Evolutionary conservation across 805 yeast genomes (phyloP).

Genomic region (Candida ponderosae): DNA sequence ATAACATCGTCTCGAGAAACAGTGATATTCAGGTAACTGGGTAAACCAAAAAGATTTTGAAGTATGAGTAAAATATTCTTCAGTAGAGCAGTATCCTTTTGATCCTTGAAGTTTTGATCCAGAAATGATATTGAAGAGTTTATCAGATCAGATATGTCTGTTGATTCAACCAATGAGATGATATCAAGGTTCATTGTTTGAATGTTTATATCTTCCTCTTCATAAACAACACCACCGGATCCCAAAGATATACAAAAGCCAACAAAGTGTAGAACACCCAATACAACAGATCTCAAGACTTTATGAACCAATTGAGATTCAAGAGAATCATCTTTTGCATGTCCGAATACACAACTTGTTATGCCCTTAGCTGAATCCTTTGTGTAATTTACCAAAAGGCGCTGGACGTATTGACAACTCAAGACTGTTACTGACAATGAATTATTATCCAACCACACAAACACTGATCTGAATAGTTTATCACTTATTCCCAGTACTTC

Average conservation of each 20-base stretch:
- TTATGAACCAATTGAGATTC: constrained; percentile 32
- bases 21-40: constrained; percentile 8
- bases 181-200: constrained; percentile 50
- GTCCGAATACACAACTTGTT: constrained; percentile 2
- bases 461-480: constrained; percentile 42
- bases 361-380: constrained; percentile 12
- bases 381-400: constrained; percentile 36
- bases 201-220: constrained; percentile 70
- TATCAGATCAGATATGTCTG: constrained; percentile 20
- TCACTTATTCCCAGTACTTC: constrained; percentile 46
- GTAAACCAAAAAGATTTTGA: constrained; percentile 13
- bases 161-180: constrained; percentile 19
- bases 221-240: constrained; percentile 51
- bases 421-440: constrained; percentile 71
- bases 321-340: neutral
- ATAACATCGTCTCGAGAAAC: constrained; percentile 7
- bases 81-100: constrained; percentile 14
- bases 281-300: constrained; percentile 41
- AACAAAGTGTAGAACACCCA: constrained; percentile 49
- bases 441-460: constrained; percentile 72
- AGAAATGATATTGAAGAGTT: constrained; percentile 28
- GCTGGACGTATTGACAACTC: constrained; percentile 67
- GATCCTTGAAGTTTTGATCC: constrained; percentile 8
- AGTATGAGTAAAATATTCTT: constrained; percentile 11
- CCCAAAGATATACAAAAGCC: constrained; percentile 40